phyloP scores from a whole-genome alignment of 129 eudicot species.

The Centaurea solstitialis region DNA sequence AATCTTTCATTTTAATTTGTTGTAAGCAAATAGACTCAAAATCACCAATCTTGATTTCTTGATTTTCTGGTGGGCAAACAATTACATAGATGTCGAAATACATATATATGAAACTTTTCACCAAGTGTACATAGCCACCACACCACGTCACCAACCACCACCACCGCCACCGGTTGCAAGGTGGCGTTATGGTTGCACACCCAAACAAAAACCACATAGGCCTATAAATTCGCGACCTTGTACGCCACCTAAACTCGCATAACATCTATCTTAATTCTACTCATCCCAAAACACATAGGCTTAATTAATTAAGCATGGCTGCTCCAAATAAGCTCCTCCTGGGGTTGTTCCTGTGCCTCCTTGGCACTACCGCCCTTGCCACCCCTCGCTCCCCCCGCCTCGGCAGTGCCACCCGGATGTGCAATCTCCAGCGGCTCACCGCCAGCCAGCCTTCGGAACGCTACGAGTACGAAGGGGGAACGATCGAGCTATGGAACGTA shows the following conservation, averaged over 20 bases:
- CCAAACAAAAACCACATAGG: neutral
- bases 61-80: neutral
- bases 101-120: neutral
- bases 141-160: neutral
- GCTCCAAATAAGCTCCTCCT: conserved; percentile 34
- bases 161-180: neutral
- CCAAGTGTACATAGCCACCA: neutral
- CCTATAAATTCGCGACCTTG: neutral
- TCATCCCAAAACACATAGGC: neutral
- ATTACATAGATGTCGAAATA: neutral
- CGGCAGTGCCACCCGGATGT: conserved; percentile 44
- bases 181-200: neutral
- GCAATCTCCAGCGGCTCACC: conserved; percentile 50
- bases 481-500: conserved; percentile 63
- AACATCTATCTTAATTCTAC: neutral
- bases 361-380: conserved; percentile 42
- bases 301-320: conserved; percentile 33
- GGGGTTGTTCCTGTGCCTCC: conserved; percentile 45
- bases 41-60: neutral
- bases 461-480: conserved; percentile 60
- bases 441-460: conserved; percentile 47
- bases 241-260: neutral
- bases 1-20: too few species aligned
- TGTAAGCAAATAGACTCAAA: too few species aligned
- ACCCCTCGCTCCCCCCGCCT: conserved; percentile 41